Evolutionary conservation across 2,329 filamentous ascomycete genomes (phyloP), one percentile per base, ranked within the genome.

Genomic region (Aureobasidium sp.): DNA sequence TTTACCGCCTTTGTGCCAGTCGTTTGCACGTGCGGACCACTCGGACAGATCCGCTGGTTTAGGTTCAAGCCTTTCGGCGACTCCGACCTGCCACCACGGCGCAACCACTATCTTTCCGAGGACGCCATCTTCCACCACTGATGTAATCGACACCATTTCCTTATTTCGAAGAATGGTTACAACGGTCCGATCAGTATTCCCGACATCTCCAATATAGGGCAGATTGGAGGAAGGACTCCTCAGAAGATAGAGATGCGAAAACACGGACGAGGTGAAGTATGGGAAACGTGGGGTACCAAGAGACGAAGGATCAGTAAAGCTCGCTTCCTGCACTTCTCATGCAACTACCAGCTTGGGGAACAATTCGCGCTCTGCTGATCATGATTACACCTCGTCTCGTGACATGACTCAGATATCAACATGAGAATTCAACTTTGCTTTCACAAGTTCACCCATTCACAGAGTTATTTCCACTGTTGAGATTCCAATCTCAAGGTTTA

Each of bases 41-140:
- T 58, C 54, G 54, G 54, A 58, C 54, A 58, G 41, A 58, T 58
- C 54, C 54, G 54, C 21, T 32, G 21, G 9, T 29, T 58, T 47
- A 45, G 41, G 36, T 45, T 45, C 21, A 39, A 58, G 41, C 41
- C 54, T 16, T 8, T 58, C 54, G 54, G 54, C 32, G 41, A 48
- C 54, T 36, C 54, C 54, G 54, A 37, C 11, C 54, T 34, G 21
- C 54, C 54, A 58, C 42, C 4, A n/a, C 42, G 21, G 39, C 29
- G 27, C 41, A 21, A 57, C 21, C 30, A 36, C 21, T 30, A 57
- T 47, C 51, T 44, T 16, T 25, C 41, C 39, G 30, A 36, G 21
- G 1, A 57, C 37, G 36, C 36, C 29, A 5, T 10, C 11, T 16
- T 25, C 5, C 5, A 14, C 53, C 42, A 39, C 13, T 34, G 25